Base-by-base conservation (phyloP, 2,329 filamentous ascomycete species). In the Lecanicillium sp. region DNA sequence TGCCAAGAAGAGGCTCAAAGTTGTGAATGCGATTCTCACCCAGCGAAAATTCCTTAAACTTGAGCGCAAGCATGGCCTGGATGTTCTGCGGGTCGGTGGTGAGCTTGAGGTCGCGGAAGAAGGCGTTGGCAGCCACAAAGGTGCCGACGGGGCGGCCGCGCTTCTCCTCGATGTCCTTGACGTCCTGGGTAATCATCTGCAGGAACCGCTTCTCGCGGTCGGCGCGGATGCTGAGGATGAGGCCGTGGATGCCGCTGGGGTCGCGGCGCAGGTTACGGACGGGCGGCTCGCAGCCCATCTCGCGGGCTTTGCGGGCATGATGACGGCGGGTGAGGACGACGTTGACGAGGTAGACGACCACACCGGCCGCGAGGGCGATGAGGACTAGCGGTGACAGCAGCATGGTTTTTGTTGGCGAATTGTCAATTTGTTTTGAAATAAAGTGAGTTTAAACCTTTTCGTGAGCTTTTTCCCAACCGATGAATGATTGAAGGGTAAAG, bases 1-100 rank as follows among this genome's bases (percentile, higher is more conserved):
- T 51, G 13, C 71, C 72, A 5, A 75, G 56, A 3, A 75, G 46
- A 0, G 64, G 62, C 30, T 42, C 39, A 34, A 58, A 49, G 34
- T 52, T 52, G 3, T 46, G 46, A 11, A 44, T 62, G 34, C 28
- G 51, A 42, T 27, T 44, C 6, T 45, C 34, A 10, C 53, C 51
- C 19, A 56, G 40, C 8, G 44, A 51, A 25, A 50, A 56, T 17
- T 55, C 50, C 19, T 53, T 49, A 38, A 55, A 56, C 28, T 52
- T 47, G 9, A 44, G 37, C 5, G 52, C 47, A 20, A 56, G 44
- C 7, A 59, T 41, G 12, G 56, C 49, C 41, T 59, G 51, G 33
- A 59, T 51, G 13, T 55, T 56, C 25, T 50, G 39, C 6, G 53
- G 53, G 11, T 56, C 52, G 9, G 45, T 41, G 4, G 53, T 56